phyloP scores from a whole-genome alignment of 225 moss, liverwort and hornwort genomes.

The Polytrichum formosum region DNA sequence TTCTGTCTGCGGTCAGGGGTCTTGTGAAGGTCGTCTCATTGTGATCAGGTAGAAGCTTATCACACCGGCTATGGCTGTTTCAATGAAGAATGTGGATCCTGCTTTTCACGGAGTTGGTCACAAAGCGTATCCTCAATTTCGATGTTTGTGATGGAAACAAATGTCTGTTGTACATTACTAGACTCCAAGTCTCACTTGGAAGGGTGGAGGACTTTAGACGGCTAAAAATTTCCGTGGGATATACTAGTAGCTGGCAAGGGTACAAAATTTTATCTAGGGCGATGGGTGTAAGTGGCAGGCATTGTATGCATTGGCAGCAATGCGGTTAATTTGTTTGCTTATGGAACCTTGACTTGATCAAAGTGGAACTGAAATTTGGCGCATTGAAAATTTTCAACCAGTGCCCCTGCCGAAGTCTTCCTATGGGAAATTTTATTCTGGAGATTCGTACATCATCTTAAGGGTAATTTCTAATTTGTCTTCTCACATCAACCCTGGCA shows the following conservation, averaged over 20 bases:
- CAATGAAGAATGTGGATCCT: conserved; percentile 56
- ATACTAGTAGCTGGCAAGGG: neutral
- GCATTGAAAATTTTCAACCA: conserved; percentile 48
- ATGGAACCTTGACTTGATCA: conserved; percentile 33
- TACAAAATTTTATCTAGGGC: neutral
- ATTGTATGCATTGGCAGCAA: neutral
- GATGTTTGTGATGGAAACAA: neutral
- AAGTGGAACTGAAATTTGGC: conserved; percentile 57
- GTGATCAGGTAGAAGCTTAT: neutral
- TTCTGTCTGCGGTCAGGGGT: neutral
- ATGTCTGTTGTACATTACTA: neutral
- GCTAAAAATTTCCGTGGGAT: neutral
- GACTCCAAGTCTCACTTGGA: neutral
- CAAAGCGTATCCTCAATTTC: conserved; percentile 48
- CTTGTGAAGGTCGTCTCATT: neutral
- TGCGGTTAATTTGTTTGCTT: neutral
- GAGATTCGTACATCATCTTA: conserved; percentile 59
- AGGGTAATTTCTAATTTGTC: conserved; percentile 20
- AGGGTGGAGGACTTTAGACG: neutral
- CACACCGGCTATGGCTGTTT: conserved; percentile 40
- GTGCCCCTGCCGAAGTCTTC: conserved; percentile 39
- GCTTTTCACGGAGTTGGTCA: conserved; percentile 54
- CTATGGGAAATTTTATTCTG: conserved; percentile 46
- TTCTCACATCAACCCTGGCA: neutral
- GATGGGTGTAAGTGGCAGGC: neutral